These are phyloP conservation scores for Paulownia fortunei DNA, from an alignment of 257 asterid genomes.

Conservation along the genomic window DNA sequence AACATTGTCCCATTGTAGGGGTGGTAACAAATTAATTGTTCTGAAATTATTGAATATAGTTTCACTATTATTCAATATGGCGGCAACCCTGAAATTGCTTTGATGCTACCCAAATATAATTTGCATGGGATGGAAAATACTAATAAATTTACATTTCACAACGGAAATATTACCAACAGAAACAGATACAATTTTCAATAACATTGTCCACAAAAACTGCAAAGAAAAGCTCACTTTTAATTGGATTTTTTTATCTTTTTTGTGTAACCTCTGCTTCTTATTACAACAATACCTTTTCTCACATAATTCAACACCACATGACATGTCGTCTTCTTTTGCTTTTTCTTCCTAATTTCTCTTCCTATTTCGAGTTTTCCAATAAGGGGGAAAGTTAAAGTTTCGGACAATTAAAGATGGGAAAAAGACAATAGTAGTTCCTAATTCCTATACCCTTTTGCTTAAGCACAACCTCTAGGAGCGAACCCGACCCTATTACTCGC, in stretches of 20 bases:
- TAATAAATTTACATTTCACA: too few relatives aligned
- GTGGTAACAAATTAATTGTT: too few relatives aligned
- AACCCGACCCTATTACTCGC: slow-evolving; percentile 66
- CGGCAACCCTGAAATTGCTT: too few relatives aligned
- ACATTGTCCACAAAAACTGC: not conserved
- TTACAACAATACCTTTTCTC: not conserved
- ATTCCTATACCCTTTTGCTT: not conserved
- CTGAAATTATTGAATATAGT: too few relatives aligned
- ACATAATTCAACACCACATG: slow-evolving; percentile 17
- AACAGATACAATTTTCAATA: too few relatives aligned
- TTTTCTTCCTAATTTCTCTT: not conserved
- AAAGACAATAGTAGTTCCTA: not conserved
- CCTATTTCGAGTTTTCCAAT: slow-evolving; percentile 7
- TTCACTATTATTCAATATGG: too few relatives aligned
- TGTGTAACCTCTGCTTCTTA: slow-evolving; percentile 2
- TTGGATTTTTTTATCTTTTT: not conserved
- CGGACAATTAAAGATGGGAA: not conserved
- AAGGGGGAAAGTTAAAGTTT: not conserved
- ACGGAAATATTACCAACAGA: too few relatives aligned
- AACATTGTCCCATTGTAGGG: too few relatives aligned
- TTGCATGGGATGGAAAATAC: too few relatives aligned
- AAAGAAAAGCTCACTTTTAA: not conserved
- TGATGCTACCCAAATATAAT: too few relatives aligned
- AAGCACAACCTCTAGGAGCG: slow-evolving; percentile 54
- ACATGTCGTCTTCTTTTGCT: not conserved